These are phyloP conservation scores for Ogataea populi-albae DNA, from an alignment of 805 yeast genomes.

Conservation along the genomic window DNA sequence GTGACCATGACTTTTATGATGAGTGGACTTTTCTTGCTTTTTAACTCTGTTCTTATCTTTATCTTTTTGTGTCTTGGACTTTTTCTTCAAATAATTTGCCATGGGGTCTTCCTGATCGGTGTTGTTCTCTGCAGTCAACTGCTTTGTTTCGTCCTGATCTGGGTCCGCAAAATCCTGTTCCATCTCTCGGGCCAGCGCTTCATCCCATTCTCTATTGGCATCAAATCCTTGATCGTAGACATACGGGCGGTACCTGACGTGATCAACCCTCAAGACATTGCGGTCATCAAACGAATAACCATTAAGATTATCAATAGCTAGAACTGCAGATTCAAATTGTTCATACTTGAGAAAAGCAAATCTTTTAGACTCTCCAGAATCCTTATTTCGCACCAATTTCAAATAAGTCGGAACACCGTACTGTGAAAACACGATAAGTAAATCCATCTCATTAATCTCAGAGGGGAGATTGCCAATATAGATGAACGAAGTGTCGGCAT, in stretches of 20 bases:
- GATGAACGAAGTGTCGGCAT: conserved; percentile 69
- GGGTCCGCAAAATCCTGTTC: conserved; percentile 48
- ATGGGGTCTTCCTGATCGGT: conserved; percentile 34
- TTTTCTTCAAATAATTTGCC: conserved; percentile 26
- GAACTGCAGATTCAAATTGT: conserved; percentile 71
- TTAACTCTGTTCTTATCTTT: background rate
- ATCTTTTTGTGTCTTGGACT: background rate
- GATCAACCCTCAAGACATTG: conserved; percentile 61
- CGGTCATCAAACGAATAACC: conserved; percentile 51
- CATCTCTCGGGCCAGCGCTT: conserved; percentile 34
- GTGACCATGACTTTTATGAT: background rate
- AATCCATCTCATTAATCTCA: conserved; percentile 69
- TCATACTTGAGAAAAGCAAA: conserved; percentile 83
- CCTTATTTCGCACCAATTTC: conserved; percentile 62
- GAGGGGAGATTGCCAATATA: conserved; percentile 71
- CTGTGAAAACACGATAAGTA: conserved; percentile 78
- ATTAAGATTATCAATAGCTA: conserved; percentile 87
- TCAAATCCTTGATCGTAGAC: conserved; percentile 46
- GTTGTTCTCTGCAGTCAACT: background rate
- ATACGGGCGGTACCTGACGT: conserved; percentile 54
- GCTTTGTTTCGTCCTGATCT: conserved; percentile 29
- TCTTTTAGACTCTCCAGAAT: conserved; percentile 65
- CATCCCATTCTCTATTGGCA: conserved; percentile 35
- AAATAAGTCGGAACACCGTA: conserved; percentile 83
- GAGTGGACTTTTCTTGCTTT: conserved; percentile 7